A percentile compares a stretch with the other conserved stretches of the same genome.
Evolutionary conservation across 306 rosid species (phyloP).

Genomic region (Psophocarpus tetragonolobus): DNA sequence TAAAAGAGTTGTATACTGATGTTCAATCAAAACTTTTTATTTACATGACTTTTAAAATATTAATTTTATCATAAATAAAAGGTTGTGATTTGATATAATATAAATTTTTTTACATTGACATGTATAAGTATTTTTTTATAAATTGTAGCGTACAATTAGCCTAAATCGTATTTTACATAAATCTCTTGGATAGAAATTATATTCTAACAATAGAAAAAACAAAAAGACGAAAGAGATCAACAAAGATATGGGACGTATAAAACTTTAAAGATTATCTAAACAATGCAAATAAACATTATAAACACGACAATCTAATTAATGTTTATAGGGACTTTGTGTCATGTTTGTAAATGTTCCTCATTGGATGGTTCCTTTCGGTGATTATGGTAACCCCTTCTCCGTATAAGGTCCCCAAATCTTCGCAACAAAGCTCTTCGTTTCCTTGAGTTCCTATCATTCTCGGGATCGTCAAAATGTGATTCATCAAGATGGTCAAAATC

Average conservation of each 20-base stretch:
- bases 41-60: no score
- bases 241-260: not conserved
- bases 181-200: not conserved
- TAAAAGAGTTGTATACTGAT: no score
- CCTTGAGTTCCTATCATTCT: slow-evolving; percentile 55
- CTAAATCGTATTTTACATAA: not conserved
- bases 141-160: no score
- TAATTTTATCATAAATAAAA: no score
- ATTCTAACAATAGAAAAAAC: not conserved
- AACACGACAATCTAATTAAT: not conserved
- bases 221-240: not conserved
- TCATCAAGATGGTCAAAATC: slow-evolving; percentile 55
- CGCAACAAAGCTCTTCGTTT: slow-evolving; percentile 74
- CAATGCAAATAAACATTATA: not conserved
- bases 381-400: slow-evolving; percentile 45
- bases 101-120: no score
- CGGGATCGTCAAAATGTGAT: slow-evolving; percentile 48
- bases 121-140: no score
- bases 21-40: no score
- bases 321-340: not conserved
- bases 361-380: slow-evolving; percentile 40
- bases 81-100: no score
- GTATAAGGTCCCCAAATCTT: slow-evolving; percentile 83
- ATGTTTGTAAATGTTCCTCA: slow-evolving; percentile 41
- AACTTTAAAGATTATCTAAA: not conserved